A percentile compares a stretch with the other conserved stretches of the same genome.
phyloP scores from a whole-genome alignment of 306 rosid genomes.

The Dalbergia cochinchinensis region DNA sequence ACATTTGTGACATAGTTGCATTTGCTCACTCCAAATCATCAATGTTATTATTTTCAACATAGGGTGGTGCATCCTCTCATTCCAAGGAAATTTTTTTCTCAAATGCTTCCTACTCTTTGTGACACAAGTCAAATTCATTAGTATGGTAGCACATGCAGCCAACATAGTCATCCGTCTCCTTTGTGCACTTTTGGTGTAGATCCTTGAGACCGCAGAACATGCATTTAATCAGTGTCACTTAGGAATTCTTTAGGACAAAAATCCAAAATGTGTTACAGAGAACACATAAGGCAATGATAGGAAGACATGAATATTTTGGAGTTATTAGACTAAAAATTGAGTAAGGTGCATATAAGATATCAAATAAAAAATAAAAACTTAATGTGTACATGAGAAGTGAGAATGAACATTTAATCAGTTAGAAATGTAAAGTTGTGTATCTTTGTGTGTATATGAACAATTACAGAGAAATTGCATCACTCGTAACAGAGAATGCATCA shows the following conservation, averaged over 20 bases:
- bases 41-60: conserved; percentile 56
- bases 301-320: not conserved
- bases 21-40: conserved; percentile 62
- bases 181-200: conserved; percentile 87
- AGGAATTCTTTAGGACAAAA: conserved; percentile 3
- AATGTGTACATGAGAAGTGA: not conserved
- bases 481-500: conserved; percentile 14
- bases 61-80: conserved; percentile 52
- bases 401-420: conserved; percentile 4
- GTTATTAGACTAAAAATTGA: not conserved
- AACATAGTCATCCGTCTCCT: conserved; percentile 86
- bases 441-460: not conserved
- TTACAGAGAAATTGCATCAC: conserved; percentile 18
- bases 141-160: conserved; percentile 98
- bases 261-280: not conserved
- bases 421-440: conserved; percentile 1
- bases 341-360: not conserved
- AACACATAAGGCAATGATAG: conserved; percentile 10
- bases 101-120: conserved; percentile 90
- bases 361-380: not conserved
- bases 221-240: conserved; percentile 21
- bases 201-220: conserved; percentile 74
- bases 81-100: conserved; percentile 80
- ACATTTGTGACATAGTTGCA: conserved; percentile 48
- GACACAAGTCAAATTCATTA: conserved; percentile 92